Conservation (phyloP, 2,329 filamentous ascomycete genomes). For the Colletotrichum lupini region DNA sequence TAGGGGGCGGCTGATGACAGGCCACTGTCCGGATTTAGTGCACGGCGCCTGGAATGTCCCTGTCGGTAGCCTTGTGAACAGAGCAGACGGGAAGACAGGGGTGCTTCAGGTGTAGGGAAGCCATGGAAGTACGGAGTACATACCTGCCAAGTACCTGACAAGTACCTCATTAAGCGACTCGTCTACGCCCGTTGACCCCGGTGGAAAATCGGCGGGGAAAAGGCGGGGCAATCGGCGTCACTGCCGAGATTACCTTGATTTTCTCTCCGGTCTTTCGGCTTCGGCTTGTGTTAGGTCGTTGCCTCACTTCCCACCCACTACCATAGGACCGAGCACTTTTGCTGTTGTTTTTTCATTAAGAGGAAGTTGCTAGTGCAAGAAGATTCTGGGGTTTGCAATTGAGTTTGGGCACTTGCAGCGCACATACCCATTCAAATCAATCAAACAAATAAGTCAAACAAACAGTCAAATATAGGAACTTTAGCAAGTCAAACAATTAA, state of each 20-base stretch:
- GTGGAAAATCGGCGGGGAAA: constrained; percentile 18
- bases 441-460: no score
- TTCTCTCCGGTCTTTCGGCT: neutral
- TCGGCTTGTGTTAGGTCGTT: neutral
- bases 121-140: no score
- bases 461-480: no score
- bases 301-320: neutral
- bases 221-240: constrained; percentile 12
- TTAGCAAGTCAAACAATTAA: no score
- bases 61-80: neutral
- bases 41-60: constrained; percentile 17
- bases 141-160: no score
- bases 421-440: no score
- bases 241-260: neutral
- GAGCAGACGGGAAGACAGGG: constrained; percentile 3
- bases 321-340: no score
- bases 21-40: constrained; percentile 23
- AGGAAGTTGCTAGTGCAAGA: no score
- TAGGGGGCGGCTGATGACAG: constrained; percentile 18
- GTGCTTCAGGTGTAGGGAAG: neutral
- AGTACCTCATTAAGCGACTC: no score
- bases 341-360: neutral
- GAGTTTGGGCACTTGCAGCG: neutral
- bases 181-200: neutral
- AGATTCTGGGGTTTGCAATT: neutral